phyloP scores from a whole-genome alignment of 1,284 basidiomycete species.

The Blastosporella zonata region DNA sequence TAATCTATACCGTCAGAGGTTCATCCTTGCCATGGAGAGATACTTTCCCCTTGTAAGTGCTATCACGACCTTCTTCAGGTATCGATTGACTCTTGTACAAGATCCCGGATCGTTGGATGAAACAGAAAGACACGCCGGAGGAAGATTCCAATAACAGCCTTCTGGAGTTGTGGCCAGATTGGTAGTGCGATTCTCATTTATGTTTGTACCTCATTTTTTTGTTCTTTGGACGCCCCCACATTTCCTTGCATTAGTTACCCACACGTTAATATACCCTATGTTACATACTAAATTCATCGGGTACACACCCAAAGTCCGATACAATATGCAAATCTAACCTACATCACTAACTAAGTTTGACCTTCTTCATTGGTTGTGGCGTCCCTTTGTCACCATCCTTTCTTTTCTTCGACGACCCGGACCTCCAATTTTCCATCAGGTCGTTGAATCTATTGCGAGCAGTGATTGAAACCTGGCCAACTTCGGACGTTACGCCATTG shows the following conservation, averaged over 20 bases:
- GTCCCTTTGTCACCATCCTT: slow-evolving; percentile 63
- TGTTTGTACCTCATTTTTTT: not conserved
- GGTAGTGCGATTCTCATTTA: slow-evolving; percentile 33
- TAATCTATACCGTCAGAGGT: slow-evolving; percentile 82
- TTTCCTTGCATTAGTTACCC: slow-evolving; percentile 16
- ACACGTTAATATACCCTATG: slow-evolving; percentile 23
- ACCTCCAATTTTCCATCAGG: slow-evolving; percentile 46
- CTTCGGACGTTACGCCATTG: slow-evolving; percentile 79
- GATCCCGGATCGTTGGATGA: slow-evolving; percentile 88
- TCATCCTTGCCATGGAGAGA: slow-evolving; percentile 88
- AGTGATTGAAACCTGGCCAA: slow-evolving; percentile 57
- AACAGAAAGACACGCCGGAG: slow-evolving; percentile 71
- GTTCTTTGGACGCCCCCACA: not conserved
- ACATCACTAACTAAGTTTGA: slow-evolving; percentile 41
- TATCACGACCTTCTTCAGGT: slow-evolving; percentile 1
- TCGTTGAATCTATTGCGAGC: slow-evolving; percentile 52
- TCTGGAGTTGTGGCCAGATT: slow-evolving; percentile 45
- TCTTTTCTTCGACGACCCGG: slow-evolving; percentile 53
- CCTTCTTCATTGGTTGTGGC: slow-evolving; percentile 69
- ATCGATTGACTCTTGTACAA: slow-evolving; percentile 25
- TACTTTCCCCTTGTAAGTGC: slow-evolving; percentile 79
- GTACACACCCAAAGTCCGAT: slow-evolving; percentile 10
- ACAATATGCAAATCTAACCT: slow-evolving; percentile 10
- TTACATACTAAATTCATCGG: slow-evolving; percentile 20
- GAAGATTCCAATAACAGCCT: slow-evolving; percentile 62